Base-by-base conservation (phyloP, 2,329 filamentous ascomycete genomes). In the Penicillium sp. region DNA sequence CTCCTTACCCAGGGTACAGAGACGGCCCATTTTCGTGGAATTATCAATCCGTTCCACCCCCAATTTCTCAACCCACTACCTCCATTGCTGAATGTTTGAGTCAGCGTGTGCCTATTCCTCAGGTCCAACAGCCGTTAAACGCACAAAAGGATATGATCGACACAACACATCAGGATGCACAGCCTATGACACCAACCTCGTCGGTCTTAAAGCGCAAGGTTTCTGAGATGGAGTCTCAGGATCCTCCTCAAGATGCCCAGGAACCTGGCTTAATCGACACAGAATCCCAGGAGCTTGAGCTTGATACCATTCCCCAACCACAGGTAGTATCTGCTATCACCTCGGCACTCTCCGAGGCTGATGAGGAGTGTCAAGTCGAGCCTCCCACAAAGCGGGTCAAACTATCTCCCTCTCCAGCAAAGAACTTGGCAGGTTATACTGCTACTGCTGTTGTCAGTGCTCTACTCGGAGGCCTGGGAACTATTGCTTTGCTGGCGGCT, bases 401-500 rank as follows among this genome's bases (percentile, higher is more conserved):
- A 53, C 55, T 55, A 3, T 48, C 45, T 5, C 46, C 62, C 5
- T 42, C 60, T 11, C 48, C 62, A 2, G 56, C 60, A 21, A 48
- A 51, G 9, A 66, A 47, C 21, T 48, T 77, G 21, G 61, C 65
- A 43, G 72, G 68, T 50, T 73, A 78, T 61, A 73, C 72, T 26
- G 68, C 71, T 18, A 73, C 71, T 24, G 75, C 76, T 23, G 52
- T 74, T 2, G 56, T 73, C 5, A 75, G 76, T 21, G 74, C 74
- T 31, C 54, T 77, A 14, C 67, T 76, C 39, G 77, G 77, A 45
- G 71, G 75, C 5, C 63, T 78, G 29, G 71, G 75, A 19, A 74
- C 74, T 14, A 67, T 79, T 36, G 67, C 71, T 37, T 62, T 71
- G 16, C 66, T 79, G 40, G 74, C 75, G 11, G 67, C 75, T 21